phyloP scores from a whole-genome alignment of 2,329 filamentous ascomycete species.

The Penicillium sp. region DNA sequence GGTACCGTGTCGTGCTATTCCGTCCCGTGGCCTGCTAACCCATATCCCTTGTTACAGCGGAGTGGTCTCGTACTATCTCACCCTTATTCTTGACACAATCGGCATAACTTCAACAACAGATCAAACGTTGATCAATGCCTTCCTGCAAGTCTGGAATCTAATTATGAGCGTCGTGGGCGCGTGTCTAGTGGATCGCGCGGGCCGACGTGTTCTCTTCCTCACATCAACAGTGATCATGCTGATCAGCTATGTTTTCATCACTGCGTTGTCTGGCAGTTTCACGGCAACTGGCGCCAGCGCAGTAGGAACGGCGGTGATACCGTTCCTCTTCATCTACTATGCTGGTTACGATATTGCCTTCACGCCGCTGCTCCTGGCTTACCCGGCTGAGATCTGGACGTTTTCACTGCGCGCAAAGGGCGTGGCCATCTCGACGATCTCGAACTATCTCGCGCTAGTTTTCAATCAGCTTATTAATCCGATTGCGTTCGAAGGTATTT shows the following conservation, averaged over 20 bases:
- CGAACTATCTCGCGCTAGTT: conserved; percentile 2
- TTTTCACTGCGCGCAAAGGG: conserved; percentile 27
- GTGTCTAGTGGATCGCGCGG: conserved; percentile 13
- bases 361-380: conserved; percentile 22
- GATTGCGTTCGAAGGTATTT: conserved; percentile 4
- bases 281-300: conserved; percentile 6
- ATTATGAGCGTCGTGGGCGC: conserved; percentile 12
- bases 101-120: conserved; percentile 13
- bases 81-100: conserved; percentile 12
- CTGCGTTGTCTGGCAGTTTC: conserved; percentile 27
- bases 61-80: conserved; percentile 15
- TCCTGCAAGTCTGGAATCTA: conserved; percentile 20
- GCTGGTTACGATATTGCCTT: conserved; percentile 28
- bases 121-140: conserved; percentile 15
- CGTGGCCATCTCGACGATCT: conserved; percentile 21
- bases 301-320: conserved; percentile 29
- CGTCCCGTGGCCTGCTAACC: not conserved
- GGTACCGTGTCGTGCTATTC: not conserved
- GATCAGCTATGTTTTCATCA: conserved; percentile 20
- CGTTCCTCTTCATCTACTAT: conserved; percentile 32
- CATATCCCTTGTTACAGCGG: conserved; percentile 1
- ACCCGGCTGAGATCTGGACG: conserved; percentile 29
- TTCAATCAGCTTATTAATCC: conserved; percentile 7
- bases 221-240: conserved; percentile 17
- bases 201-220: conserved; percentile 14